Conservation (phyloP, 148 eudicot genomes). For the Agrostemma githago region DNA sequence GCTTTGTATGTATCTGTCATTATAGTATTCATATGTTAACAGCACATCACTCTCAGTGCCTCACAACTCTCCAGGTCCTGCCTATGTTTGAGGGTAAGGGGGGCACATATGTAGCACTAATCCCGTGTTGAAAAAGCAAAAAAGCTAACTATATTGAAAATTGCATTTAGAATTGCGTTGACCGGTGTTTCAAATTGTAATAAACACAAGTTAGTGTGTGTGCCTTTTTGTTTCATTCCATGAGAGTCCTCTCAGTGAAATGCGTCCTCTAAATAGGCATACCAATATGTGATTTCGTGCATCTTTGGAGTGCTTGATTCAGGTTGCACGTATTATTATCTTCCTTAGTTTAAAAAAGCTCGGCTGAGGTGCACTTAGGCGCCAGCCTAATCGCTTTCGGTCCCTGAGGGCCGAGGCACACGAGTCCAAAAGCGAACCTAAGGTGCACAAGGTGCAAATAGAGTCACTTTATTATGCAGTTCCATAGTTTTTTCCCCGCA, state of each 20-base stretch:
- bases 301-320: not conserved
- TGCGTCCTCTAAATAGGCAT: not conserved
- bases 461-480: too few species aligned
- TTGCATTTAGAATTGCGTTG: not conserved
- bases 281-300: not conserved
- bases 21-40: not conserved
- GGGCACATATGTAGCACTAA: not conserved
- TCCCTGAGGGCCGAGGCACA: too few species aligned
- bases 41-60: not conserved
- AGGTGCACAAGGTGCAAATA: too few species aligned
- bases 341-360: too few species aligned
- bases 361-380: too few species aligned
- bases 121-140: too few species aligned
- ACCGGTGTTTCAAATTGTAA: not conserved
- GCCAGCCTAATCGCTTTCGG: too few species aligned
- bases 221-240: not conserved
- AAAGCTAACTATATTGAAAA: too few species aligned
- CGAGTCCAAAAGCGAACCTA: too few species aligned
- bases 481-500: too few species aligned
- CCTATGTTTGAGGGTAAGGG: not conserved
- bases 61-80: not conserved
- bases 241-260: not conserved
- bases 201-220: not conserved
- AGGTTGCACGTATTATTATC: not conserved
- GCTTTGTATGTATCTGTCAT: not conserved